Base-by-base conservation (phyloP, 768 basidiomycete species). In the Suillus decipiens region DNA sequence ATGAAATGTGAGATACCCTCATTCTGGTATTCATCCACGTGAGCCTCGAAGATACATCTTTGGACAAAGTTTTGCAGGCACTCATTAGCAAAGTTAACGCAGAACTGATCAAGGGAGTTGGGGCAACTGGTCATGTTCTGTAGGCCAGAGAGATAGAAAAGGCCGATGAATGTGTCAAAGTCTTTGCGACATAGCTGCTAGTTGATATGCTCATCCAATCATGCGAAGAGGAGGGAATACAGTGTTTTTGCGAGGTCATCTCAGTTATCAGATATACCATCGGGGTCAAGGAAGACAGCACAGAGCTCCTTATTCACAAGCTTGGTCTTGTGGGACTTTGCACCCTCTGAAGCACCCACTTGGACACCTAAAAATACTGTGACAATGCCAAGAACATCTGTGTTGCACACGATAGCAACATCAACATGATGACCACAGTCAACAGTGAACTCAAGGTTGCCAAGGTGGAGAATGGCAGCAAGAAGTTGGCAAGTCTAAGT, bases 391-490 rank as follows among this genome's bases (percentile, higher is more conserved):
- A 96, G 84, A 1, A 89, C 77, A 59, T 97, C 95, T 6, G 80
- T 80, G 69, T 98, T 98, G 56, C 89, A 86, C 2, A 98, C 94
- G 34, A 96, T 89, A 3, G 97, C 95, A 0, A 94, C 93, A 66
- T 97, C 96, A 71, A 94, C 90, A 69, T 97, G 95, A 17, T 90
- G 84, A 65, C 82, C 79, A 11, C 90, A 84, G 74, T 96, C 95
- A 64, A 92, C 82, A 15, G 81, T 89, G 75, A 99, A 99, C 70
- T 97, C 93, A 67, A 99, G 84, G 71, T 99, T 96, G 34, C 97
- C 96, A 31, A 99, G 87, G 71, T 99, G 97, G 34, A 99, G 85
- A 73, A 99, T 99, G 47, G 95, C 93, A 14, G 97, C 96, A 59
- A 98, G 75, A 56, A 99, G 86, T 74, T 98, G 96, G 73, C 94